Conservation (phyloP, 108 stramenopile species). For the Heterococcus sp. region DNA sequence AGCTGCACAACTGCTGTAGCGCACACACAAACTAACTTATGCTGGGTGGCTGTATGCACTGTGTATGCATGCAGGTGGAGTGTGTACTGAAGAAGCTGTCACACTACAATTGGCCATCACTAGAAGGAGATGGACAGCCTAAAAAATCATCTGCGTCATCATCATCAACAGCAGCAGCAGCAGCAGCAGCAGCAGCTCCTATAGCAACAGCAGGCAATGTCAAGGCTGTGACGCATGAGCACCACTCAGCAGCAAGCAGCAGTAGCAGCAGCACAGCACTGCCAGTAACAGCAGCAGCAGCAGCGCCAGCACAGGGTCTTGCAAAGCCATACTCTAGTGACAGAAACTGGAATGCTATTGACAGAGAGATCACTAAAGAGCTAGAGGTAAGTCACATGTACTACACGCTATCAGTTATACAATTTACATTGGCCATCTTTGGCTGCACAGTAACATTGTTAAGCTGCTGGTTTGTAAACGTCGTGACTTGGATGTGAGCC, state of each 20-base stretch:
- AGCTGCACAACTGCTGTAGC: neutral
- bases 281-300: neutral
- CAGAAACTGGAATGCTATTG: slow-evolving; percentile 40
- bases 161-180: neutral
- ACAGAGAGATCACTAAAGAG: slow-evolving; percentile 57
- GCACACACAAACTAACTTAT: neutral
- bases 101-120: slow-evolving; percentile 20
- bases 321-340: slow-evolving; percentile 34
- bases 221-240: neutral
- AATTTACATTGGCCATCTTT: too few relatives aligned
- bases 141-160: neutral
- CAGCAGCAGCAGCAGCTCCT: neutral
- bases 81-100: slow-evolving; percentile 14
- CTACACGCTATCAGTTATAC: too few relatives aligned
- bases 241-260: neutral
- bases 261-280: neutral
- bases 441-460: too few relatives aligned
- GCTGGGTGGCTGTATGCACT: neutral
- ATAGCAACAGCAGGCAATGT: neutral
- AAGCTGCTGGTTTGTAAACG: too few relatives aligned
- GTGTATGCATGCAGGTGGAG: slow-evolving; percentile 39
- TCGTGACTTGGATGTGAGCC: too few relatives aligned
- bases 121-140: slow-evolving; percentile 3
- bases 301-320: neutral
- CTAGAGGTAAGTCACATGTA: slow-evolving; percentile 73